Conservation (phyloP, 495 filamentous ascomycete species). For the Hyaloscypha variabilis region DNA sequence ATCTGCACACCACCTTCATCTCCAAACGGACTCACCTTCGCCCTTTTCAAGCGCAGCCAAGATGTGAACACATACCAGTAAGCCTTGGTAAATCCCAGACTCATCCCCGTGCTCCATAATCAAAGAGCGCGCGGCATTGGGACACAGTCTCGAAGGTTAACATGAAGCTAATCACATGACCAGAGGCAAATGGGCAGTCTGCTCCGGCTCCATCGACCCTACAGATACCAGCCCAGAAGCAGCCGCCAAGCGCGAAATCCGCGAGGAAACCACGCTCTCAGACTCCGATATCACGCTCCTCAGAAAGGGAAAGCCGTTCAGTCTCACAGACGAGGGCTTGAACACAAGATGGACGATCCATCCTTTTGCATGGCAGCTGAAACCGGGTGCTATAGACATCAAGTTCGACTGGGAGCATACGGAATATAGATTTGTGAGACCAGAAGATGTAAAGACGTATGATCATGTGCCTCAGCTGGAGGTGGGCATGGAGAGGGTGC, state of each 20-base stretch:
- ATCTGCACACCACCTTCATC: slow-evolving; percentile 24
- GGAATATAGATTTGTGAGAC: slow-evolving; percentile 57
- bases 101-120: no score
- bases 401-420: slow-evolving; percentile 67
- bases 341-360: slow-evolving; percentile 63
- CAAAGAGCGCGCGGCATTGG: background rate
- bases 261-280: slow-evolving; percentile 62
- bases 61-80: slow-evolving; percentile 26
- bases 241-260: slow-evolving; percentile 63
- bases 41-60: slow-evolving; percentile 31
- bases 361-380: slow-evolving; percentile 62
- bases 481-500: slow-evolving; percentile 59
- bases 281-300: slow-evolving; percentile 47
- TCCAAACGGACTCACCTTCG: slow-evolving; percentile 18
- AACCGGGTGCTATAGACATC: slow-evolving; percentile 41
- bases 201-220: slow-evolving; percentile 53
- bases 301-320: slow-evolving; percentile 60
- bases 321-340: slow-evolving; percentile 54
- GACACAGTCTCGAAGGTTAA: background rate
- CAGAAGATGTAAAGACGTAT: slow-evolving; percentile 42
- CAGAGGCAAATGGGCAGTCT: slow-evolving; percentile 33
- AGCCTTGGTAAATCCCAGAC: no score
- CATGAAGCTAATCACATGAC: slow-evolving; percentile 8
- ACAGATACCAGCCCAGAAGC: slow-evolving; percentile 50
- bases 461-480: slow-evolving; percentile 57